Base-by-base conservation (phyloP, 2,329 filamentous ascomycete species). In the Microcyclospora tardicrescens region DNA sequence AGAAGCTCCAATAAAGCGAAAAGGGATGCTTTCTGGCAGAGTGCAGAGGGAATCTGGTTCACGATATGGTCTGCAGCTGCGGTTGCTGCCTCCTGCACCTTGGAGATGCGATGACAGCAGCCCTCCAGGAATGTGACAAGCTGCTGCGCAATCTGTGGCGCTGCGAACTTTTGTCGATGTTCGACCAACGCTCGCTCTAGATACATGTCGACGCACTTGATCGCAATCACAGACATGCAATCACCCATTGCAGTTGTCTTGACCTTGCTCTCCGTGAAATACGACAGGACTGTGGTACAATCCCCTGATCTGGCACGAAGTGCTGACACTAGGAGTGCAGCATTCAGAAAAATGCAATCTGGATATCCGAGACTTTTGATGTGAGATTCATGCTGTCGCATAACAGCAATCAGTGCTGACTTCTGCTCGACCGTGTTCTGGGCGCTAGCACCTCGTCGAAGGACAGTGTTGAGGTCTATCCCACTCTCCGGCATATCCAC, bases 401-500 rank as follows among this genome's bases (percentile, higher is more conserved):
- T 68, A 34, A 91, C 72, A 44, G 76, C 73, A 3, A 72, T 69
- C 15, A 99, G 70, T 6, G 77, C 72, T 53, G 79, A 83, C 66
- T 93, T 95, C 57, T 94, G 86, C 45, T 81, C 74, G 2, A 77
- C 63, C 39, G 85, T 79, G 44, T 87, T 77, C 24, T 89, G 82
- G 5, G 79, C 75, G 46, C 77, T 84, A 67, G 85, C 84, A 13
- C 87, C 89, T 43, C 91, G 77, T 43, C 89, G 79, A 36, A 99
- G 69, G 13, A 96, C 82, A 1, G 86, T 93, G 55, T 98, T 96
- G 31, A 98, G 73, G 55, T 98, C 91, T 39, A 99, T 89, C 48
- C 96, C 91, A 57, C 87, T 95, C 60, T 98, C 91, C 9, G 91
- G 73, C 55, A 93, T 80, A 50, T 94, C 87, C 24, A 84, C 81